phyloP scores from a whole-genome alignment of 1,284 basidiomycete genomes.

The Trichosporon sp. region DNA sequence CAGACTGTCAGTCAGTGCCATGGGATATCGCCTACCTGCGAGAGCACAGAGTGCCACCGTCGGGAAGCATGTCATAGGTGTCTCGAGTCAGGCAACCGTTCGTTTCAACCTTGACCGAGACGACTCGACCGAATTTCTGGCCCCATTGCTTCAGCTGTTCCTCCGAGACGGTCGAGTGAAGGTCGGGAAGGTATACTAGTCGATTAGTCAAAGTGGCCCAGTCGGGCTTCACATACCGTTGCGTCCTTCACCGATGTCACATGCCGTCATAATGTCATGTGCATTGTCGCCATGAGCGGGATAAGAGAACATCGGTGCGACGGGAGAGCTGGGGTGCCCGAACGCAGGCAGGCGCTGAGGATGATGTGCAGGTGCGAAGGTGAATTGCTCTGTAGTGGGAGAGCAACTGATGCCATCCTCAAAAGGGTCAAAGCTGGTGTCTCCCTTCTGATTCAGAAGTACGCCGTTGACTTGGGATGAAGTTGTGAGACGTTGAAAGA shows the following conservation, averaged over 20 bases:
- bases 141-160: slow-evolving; percentile 21
- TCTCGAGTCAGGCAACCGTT: background rate
- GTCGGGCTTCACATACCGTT: slow-evolving; percentile 25
- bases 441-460: background rate
- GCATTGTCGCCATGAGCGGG: background rate
- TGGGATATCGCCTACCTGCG: slow-evolving; percentile 1
- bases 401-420: background rate
- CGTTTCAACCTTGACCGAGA: slow-evolving; percentile 24
- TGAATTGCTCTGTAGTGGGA: background rate
- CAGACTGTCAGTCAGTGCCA: background rate
- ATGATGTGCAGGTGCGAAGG: background rate
- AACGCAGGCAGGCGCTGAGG: background rate
- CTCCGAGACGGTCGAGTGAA: slow-evolving; percentile 17
- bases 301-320: background rate
- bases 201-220: background rate
- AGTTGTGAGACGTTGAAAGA: background rate
- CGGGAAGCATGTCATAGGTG: slow-evolving; percentile 12
- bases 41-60: background rate
- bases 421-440: background rate
- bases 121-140: slow-evolving; percentile 27
- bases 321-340: background rate
- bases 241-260: slow-evolving; percentile 21
- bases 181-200: slow-evolving; percentile 31
- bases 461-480: background rate
- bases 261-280: background rate